Evolutionary conservation across 75 land plant genomes (phyloP).

Genomic region (Pinus taeda): DNA sequence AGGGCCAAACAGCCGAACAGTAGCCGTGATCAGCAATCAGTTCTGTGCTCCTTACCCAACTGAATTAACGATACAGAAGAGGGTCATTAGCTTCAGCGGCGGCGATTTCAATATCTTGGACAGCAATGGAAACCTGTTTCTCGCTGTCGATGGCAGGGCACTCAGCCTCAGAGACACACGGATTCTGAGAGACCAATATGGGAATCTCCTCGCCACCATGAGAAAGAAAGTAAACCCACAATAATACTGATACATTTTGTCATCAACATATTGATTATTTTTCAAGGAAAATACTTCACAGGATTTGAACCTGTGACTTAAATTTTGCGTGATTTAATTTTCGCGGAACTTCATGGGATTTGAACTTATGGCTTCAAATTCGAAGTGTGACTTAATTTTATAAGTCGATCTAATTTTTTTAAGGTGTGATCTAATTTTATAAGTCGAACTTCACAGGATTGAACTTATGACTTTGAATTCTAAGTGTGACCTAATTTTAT

Average conservation of each 20-base stretch:
- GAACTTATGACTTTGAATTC: no score
- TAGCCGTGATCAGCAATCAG: slow-evolving; percentile 31
- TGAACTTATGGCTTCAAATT: no score
- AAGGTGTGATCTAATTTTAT: no score
- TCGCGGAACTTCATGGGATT: no score
- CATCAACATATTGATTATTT: background rate
- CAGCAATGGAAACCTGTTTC: slow-evolving; percentile 34
- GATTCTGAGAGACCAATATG: slow-evolving; percentile 18
- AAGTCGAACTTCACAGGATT: no score
- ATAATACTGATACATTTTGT: background rate
- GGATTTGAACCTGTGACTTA: no score
- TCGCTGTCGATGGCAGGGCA: slow-evolving; percentile 33
- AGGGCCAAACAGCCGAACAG: no score
- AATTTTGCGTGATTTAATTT: no score
- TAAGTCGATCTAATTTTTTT: no score
- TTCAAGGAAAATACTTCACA: no score
- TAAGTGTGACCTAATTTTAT: no score
- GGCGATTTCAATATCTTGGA: slow-evolving; percentile 44
- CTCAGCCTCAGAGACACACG: slow-evolving; percentile 9
- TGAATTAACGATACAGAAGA: slow-evolving; percentile 36
- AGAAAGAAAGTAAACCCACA: slow-evolving; percentile 2
- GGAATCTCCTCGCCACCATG: slow-evolving; percentile 12
- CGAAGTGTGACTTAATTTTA: no score
- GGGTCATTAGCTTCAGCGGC: slow-evolving; percentile 30
- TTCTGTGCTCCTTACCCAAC: slow-evolving; percentile 35